phyloP scores from a whole-genome alignment of 805 yeast genomes.

The Naumovozyma dairenensis region DNA sequence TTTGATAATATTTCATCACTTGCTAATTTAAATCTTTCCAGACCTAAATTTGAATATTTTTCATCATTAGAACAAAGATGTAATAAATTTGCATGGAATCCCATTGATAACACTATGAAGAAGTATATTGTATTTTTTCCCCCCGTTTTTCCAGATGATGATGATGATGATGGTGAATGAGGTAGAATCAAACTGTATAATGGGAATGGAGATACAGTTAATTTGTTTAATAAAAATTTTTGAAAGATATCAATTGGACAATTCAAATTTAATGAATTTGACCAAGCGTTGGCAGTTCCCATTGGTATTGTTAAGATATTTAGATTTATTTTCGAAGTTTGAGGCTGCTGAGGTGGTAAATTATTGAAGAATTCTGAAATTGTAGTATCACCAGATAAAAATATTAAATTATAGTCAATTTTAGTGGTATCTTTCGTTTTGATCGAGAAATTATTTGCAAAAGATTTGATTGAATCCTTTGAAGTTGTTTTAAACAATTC shows the following conservation, averaged over 20 bases:
- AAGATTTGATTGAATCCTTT: conserved; percentile 31
- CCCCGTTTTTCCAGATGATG: too few species aligned
- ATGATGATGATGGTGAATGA: conserved; percentile 9
- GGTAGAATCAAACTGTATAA: conserved; percentile 29
- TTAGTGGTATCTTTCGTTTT: conserved; percentile 8
- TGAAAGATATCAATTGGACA: conserved; percentile 30
- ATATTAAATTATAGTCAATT: conserved; percentile 38
- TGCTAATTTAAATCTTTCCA: conserved; percentile 59
- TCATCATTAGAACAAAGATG: conserved; percentile 62
- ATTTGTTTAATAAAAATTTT: conserved; percentile 23
- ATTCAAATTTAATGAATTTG: conserved; percentile 44
- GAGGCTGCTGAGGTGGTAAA: conserved; percentile 11
- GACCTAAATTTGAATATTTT: conserved; percentile 54
- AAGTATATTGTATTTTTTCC: conserved; percentile 25
- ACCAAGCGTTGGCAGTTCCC: conserved; percentile 83
- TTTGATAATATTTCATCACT: conserved; percentile 43
- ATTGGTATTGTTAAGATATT: conserved; percentile 42
- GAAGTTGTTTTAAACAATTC: conserved; percentile 36
- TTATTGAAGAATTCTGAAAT: conserved; percentile 64
- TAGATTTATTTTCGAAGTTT: conserved; percentile 5
- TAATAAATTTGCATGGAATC: conserved; percentile 75
- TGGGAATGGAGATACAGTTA: conserved; percentile 20
- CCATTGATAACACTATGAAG: conserved; percentile 72
- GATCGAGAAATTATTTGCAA: conserved; percentile 31
- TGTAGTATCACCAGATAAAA: conserved; percentile 84